These are phyloP conservation scores for Alternaria burnsii DNA, from an alignment of 2,329 filamentous ascomycete genomes.

Conservation along the genomic window DNA sequence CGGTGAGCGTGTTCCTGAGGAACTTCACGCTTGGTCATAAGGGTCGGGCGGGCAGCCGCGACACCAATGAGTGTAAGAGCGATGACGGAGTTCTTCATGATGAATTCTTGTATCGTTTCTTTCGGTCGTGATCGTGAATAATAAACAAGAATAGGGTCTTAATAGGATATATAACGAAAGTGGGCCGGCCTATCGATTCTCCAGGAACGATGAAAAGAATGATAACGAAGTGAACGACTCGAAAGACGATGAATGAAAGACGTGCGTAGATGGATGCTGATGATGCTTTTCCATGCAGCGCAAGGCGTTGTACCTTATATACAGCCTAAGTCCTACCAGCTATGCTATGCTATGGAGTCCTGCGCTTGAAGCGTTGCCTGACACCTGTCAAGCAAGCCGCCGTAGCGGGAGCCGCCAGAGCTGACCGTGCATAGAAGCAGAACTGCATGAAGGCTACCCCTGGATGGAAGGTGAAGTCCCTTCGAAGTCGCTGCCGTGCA, in stretches of 20 bases:
- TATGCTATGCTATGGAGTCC: slow-evolving; percentile 20
- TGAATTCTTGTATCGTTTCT: slow-evolving; percentile 17
- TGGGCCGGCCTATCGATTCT: slow-evolving; percentile 49
- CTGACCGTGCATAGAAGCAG: slow-evolving; percentile 16
- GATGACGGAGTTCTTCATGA: slow-evolving; percentile 48
- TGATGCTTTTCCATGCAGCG: slow-evolving; percentile 20
- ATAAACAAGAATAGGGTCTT: slow-evolving; percentile 6
- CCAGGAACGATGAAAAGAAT: slow-evolving; percentile 51
- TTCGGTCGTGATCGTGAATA: slow-evolving; percentile 11
- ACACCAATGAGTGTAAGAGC: slow-evolving; percentile 42
- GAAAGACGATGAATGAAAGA: slow-evolving; percentile 38
- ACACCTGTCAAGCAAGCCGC: slow-evolving; percentile 24
- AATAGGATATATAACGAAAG: slow-evolving; percentile 29
- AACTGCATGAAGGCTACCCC: slow-evolving; percentile 39
- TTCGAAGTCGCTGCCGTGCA: slow-evolving; percentile 20
- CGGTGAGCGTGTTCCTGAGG: slow-evolving; percentile 67
- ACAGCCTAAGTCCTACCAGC: slow-evolving; percentile 17
- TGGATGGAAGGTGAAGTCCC: slow-evolving; percentile 20
- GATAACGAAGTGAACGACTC: slow-evolving; percentile 30
- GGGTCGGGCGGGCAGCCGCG: slow-evolving; percentile 38
- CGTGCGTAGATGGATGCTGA: slow-evolving; percentile 31
- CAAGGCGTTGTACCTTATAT: slow-evolving; percentile 41
- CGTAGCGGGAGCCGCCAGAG: slow-evolving; percentile 19
- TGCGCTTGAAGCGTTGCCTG: slow-evolving; percentile 20
- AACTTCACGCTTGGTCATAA: slow-evolving; percentile 57